A percentile compares a stretch with the other conserved stretches of the same genome.
Conservation (phyloP, 2,329 filamentous ascomycete genomes). For the Talaromyces sp. region DNA sequence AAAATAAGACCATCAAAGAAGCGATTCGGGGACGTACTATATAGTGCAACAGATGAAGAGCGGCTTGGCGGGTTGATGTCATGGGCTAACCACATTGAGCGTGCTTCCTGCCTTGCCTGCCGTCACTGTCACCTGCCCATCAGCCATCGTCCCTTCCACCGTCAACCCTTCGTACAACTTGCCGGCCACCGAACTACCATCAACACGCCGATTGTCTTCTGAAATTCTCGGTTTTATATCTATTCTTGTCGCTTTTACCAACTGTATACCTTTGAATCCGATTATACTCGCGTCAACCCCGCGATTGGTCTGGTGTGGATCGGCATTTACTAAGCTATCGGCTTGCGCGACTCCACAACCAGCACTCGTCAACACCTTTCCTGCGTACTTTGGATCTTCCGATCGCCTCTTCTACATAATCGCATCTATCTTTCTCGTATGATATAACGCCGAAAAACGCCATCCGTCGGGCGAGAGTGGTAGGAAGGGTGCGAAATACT, state of each 20-base stretch:
- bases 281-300: background rate
- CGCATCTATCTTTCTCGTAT: background rate
- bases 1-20: background rate
- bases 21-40: background rate
- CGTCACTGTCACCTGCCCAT: background rate
- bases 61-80: constrained; percentile 3
- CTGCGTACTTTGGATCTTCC: background rate
- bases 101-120: background rate
- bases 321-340: constrained; percentile 1
- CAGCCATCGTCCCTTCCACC: background rate
- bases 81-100: background rate
- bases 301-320: background rate
- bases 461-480: background rate
- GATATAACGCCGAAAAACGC: background rate
- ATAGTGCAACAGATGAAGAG: too few species aligned
- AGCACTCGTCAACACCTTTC: background rate
- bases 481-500: background rate
- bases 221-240: background rate
- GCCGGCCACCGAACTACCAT: background rate
- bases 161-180: background rate
- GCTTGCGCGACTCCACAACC: constrained; percentile 1
- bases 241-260: background rate
- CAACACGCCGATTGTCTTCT: background rate
- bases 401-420: background rate
- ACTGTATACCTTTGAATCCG: too few species aligned